These are phyloP conservation scores for Xylariaceae sp. DNA, from an alignment of 2,329 filamentous ascomycete genomes.

Conservation along the genomic window DNA sequence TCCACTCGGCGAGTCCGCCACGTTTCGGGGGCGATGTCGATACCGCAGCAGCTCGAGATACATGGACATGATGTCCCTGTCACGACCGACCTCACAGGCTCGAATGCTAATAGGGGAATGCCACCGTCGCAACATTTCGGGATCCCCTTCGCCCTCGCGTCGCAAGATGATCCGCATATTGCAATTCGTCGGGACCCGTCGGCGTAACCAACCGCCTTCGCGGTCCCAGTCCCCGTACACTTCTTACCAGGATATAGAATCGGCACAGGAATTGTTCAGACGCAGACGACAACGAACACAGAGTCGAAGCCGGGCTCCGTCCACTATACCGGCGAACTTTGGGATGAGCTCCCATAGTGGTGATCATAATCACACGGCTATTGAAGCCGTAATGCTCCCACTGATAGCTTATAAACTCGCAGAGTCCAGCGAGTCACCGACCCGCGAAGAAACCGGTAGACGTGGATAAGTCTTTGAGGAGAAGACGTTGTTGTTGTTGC, in stretches of 20 bases:
- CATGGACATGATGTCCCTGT: conserved; percentile 25
- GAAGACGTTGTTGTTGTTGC: too few species aligned
- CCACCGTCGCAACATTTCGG: conserved; percentile 27
- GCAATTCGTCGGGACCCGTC: conserved; percentile 33
- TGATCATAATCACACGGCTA: conserved; percentile 1
- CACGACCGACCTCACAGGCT: conserved; percentile 17
- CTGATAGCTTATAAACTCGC: conserved; percentile 1
- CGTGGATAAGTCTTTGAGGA: neutral
- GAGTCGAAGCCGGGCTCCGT: conserved; percentile 33
- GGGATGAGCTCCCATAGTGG: neutral
- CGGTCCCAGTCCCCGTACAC: conserved; percentile 31
- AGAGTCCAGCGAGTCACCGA: neutral
- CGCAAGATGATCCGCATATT: conserved; percentile 39
- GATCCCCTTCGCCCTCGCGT: conserved; percentile 37
- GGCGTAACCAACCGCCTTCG: conserved; percentile 42
- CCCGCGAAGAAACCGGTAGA: neutral
- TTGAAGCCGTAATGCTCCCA: conserved; percentile 8
- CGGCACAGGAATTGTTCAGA: conserved; percentile 23
- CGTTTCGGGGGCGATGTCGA: conserved; percentile 38
- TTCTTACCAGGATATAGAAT: conserved; percentile 1
- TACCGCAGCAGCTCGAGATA: conserved; percentile 35
- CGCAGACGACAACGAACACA: conserved; percentile 36
- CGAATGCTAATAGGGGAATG: conserved; percentile 6
- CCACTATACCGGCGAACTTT: conserved; percentile 15
- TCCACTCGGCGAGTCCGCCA: conserved; percentile 36